Evolutionary conservation across 257 asterid genomes (phyloP).

Genomic region (Fraxinus americana): DNA sequence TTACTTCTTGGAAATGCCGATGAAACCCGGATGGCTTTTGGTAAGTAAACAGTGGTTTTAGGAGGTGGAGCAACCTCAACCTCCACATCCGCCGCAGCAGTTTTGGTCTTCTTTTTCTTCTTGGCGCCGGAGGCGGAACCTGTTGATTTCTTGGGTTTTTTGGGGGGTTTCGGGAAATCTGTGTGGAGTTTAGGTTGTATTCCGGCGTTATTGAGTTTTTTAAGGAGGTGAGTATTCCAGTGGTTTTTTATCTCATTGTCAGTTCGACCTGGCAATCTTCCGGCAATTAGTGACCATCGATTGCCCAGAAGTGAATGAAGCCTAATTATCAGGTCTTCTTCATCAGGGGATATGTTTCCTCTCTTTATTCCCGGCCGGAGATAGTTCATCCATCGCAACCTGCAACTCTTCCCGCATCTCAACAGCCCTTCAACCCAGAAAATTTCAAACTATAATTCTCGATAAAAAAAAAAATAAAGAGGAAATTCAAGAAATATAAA

Average conservation of each 20-base stretch:
- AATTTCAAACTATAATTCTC: background rate
- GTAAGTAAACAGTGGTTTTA: background rate
- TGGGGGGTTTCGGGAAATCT: background rate
- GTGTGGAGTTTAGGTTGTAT: constrained; percentile 18
- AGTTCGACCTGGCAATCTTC: constrained; percentile 34
- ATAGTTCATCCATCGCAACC: constrained; percentile 39
- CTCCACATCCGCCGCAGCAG: background rate
- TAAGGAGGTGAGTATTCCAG: constrained; percentile 31
- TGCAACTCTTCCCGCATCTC: constrained; percentile 37
- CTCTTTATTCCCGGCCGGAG: constrained; percentile 34
- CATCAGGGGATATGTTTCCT: constrained; percentile 31
- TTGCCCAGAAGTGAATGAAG: constrained; percentile 34
- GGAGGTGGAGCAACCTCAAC: background rate
- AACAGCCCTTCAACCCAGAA: constrained; percentile 17
- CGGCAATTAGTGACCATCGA: constrained; percentile 39
- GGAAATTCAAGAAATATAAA: no score
- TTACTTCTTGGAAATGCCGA: background rate
- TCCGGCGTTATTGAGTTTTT: constrained; percentile 25
- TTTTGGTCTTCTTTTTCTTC: background rate
- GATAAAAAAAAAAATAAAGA: no score
- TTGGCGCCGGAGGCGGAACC: background rate
- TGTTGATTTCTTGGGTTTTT: background rate
- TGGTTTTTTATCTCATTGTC: constrained; percentile 36
- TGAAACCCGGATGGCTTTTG: background rate
- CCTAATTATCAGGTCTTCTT: constrained; percentile 32